These are phyloP conservation scores for Grigorovia humatica DNA, from an alignment of 805 yeast genomes.

Conservation along the genomic window DNA sequence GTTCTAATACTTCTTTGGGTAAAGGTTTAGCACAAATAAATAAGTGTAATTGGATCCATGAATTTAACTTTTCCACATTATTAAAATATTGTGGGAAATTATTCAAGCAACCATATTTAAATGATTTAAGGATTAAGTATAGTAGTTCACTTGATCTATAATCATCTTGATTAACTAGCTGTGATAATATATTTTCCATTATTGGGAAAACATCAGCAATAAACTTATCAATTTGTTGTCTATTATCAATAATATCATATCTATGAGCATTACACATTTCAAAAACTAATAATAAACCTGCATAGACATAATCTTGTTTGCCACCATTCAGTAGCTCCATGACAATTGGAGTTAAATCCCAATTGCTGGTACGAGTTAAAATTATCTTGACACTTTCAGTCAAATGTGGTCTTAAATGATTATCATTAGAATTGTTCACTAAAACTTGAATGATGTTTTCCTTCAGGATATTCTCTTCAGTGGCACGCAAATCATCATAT, in stretches of 20 bases:
- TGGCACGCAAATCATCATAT: slow-evolving; percentile 21
- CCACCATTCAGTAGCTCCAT: slow-evolving; percentile 29
- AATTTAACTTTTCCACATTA: slow-evolving; percentile 29
- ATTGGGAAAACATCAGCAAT: slow-evolving; percentile 44
- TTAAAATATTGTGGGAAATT: slow-evolving; percentile 46
- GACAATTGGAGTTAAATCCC: slow-evolving; percentile 28
- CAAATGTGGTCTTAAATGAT: slow-evolving; percentile 43
- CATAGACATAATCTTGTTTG: slow-evolving; percentile 34
- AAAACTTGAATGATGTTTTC: slow-evolving; percentile 45
- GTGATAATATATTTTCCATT: slow-evolving; percentile 42
- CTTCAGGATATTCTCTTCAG: slow-evolving; percentile 48
- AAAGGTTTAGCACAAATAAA: slow-evolving; percentile 44
- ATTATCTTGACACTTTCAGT: slow-evolving; percentile 48
- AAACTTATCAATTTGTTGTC: slow-evolving; percentile 39
- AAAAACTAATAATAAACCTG: slow-evolving; percentile 46
- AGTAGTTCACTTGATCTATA: slow-evolving; percentile 37
- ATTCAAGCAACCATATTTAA: slow-evolving; percentile 51
- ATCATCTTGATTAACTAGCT: slow-evolving; percentile 24
- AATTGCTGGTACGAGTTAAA: slow-evolving; percentile 35
- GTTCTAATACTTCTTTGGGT: slow-evolving; percentile 40
- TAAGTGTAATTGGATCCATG: slow-evolving; percentile 64
- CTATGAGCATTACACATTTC: slow-evolving; percentile 48
- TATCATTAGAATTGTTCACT: slow-evolving; percentile 32
- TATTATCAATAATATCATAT: slow-evolving; percentile 41
- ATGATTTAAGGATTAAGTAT: slow-evolving; percentile 54